phyloP scores from a whole-genome alignment of 352 stramenopile genomes.

The Globisporangium mamillatum region DNA sequence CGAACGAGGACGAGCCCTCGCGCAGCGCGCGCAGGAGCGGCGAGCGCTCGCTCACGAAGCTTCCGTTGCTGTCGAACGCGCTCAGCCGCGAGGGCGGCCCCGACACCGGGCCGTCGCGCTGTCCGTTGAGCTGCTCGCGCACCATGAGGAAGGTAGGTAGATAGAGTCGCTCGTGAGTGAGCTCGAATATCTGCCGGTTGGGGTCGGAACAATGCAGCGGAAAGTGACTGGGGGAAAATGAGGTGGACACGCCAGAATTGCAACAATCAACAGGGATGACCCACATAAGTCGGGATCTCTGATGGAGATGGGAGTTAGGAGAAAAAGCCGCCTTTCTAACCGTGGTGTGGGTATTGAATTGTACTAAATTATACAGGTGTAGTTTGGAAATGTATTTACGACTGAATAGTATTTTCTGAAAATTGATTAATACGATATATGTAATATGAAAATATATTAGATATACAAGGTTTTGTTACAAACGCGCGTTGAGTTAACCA shows the following conservation, averaged over 20 bases:
- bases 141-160: not conserved
- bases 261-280: no score
- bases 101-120: not conserved
- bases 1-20: slow-evolving; percentile 47
- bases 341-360: not conserved
- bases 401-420: no score
- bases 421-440: not conserved
- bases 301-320: not conserved
- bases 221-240: not conserved
- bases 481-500: no score
- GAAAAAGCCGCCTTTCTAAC: not conserved
- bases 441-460: not conserved
- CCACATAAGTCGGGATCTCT: no score
- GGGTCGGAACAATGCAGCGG: slow-evolving; percentile 5
- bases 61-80: slow-evolving; percentile 9
- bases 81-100: not conserved
- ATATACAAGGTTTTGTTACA: no score
- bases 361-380: not conserved
- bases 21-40: slow-evolving; percentile 63
- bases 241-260: not conserved
- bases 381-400: no score
- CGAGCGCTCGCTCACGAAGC: slow-evolving; percentile 51
- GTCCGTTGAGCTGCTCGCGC: slow-evolving; percentile 14
- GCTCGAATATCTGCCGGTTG: not conserved
- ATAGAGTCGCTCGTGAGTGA: not conserved